Evolutionary conservation across 805 yeast species (phyloP).

Genomic region (Lipomyces kockii): DNA sequence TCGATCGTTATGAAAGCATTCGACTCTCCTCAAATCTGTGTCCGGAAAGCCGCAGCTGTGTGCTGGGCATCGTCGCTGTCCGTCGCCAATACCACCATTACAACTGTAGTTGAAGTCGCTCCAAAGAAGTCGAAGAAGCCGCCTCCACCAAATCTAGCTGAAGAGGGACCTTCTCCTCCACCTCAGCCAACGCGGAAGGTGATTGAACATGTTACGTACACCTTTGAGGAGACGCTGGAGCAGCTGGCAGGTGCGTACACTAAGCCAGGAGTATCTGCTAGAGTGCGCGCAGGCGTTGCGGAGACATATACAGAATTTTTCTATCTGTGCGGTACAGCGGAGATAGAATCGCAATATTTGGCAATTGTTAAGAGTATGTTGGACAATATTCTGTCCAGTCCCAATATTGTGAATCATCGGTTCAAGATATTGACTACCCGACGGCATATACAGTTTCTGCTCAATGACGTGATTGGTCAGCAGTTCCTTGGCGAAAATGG

Average conservation of each 20-base stretch:
- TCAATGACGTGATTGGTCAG: constrained; percentile 40
- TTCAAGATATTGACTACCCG: constrained; percentile 37
- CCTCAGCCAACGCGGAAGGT: constrained; percentile 27
- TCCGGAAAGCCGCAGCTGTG: constrained; percentile 34
- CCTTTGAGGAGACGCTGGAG: constrained; percentile 37
- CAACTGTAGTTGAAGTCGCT: constrained; percentile 32
- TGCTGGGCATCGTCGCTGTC: constrained; percentile 41
- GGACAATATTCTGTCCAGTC: constrained; percentile 32
- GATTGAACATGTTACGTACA: constrained; percentile 33
- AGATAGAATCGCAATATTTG: constrained; percentile 37
- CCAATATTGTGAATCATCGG: constrained; percentile 24
- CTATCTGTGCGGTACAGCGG: constrained; percentile 25
- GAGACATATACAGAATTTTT: constrained; percentile 39
- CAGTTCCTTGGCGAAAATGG: constrained; percentile 44
- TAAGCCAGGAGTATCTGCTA: constrained; percentile 28
- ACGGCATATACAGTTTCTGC: constrained; percentile 38
- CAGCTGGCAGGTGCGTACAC: constrained; percentile 36
- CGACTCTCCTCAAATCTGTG: constrained; percentile 26
- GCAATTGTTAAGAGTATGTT: constrained; percentile 37
- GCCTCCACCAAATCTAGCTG: constrained; percentile 23
- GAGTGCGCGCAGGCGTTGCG: constrained; percentile 40
- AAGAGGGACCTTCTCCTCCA: constrained; percentile 21
- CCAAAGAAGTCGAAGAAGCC: constrained; percentile 33
- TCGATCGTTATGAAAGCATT: constrained; percentile 28
- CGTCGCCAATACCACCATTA: constrained; percentile 22